Conservation (phyloP, 1,284 basidiomycete genomes). For the Rhodotorula sp. region DNA sequence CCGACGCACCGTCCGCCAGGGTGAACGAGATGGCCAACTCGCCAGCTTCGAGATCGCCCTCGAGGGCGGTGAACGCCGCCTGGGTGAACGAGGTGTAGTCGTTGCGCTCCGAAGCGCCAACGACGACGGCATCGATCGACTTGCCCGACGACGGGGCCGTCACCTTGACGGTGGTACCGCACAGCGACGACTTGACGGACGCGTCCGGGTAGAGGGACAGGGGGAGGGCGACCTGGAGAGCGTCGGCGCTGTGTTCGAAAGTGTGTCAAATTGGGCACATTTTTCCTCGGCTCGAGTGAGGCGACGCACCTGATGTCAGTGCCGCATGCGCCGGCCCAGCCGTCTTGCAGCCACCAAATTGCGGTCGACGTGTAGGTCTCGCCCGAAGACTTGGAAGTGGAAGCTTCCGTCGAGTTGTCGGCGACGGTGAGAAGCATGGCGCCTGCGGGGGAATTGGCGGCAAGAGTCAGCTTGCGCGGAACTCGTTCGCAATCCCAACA, state of each 20-base stretch:
- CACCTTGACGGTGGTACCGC: slow-evolving; percentile 19
- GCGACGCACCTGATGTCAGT: slow-evolving; percentile 14
- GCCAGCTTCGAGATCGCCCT: slow-evolving; percentile 14
- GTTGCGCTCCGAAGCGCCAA: slow-evolving; percentile 19
- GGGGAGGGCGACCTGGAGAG: slow-evolving; percentile 16
- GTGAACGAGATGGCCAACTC: slow-evolving; percentile 16
- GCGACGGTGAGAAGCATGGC: background rate
- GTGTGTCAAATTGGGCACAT: too few species aligned
- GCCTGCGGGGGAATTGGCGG: background rate
- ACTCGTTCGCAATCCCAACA: background rate
- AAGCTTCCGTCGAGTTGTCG: background rate
- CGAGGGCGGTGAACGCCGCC: slow-evolving; percentile 14
- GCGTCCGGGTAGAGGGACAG: slow-evolving; percentile 24
- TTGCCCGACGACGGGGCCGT: slow-evolving; percentile 17
- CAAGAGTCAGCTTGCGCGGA: too few species aligned
- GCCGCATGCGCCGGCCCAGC: slow-evolving; percentile 28
- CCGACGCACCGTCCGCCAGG: background rate
- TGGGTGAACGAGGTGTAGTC: slow-evolving; percentile 29
- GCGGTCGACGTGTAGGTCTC: slow-evolving; percentile 10
- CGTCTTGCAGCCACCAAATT: slow-evolving; percentile 23
- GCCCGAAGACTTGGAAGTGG: background rate
- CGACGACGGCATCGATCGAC: slow-evolving; percentile 11
- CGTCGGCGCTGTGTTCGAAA: background rate
- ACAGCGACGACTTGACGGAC: slow-evolving; percentile 16
- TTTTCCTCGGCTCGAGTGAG: too few species aligned